A percentile compares a stretch with the other conserved stretches of the same genome.
These are phyloP conservation scores for Erodium texanum DNA, from an alignment of 441 rosid species.

Conservation along the genomic window DNA sequence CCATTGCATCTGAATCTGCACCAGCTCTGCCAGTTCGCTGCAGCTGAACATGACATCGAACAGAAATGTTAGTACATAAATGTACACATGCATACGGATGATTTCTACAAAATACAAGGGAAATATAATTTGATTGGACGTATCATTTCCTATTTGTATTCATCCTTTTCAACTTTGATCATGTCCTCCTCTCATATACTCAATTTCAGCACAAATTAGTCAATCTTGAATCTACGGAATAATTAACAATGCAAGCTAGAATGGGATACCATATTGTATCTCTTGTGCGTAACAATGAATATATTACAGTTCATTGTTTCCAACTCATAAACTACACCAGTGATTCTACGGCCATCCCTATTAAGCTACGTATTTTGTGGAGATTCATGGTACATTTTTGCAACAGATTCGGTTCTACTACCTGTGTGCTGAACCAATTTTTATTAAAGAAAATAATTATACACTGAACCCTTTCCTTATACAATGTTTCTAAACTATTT, in stretches of 20 bases:
- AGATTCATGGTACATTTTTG: background rate
- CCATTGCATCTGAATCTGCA: conserved; percentile 35
- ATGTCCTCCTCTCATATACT: background rate
- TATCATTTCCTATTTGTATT: background rate
- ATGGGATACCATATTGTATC: background rate
- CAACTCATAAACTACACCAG: background rate
- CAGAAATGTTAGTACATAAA: background rate
- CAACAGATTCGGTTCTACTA: background rate
- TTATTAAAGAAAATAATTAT: no score
- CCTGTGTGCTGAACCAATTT: background rate
- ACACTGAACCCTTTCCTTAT: background rate
- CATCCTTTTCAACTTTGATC: background rate
- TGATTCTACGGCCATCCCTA: background rate
- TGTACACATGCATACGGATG: background rate
- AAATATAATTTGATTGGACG: background rate
- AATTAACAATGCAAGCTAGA: background rate
- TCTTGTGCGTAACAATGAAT: no score
- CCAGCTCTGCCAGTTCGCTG: conserved; percentile 39
- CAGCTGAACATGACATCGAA: conserved; percentile 31
- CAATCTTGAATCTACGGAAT: background rate
- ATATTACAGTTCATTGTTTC: background rate
- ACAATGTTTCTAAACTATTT: background rate
- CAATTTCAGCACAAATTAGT: background rate
- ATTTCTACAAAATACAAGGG: background rate
- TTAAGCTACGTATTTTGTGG: background rate